Base-by-base conservation (phyloP, 768 basidiomycete species). In the Rossbeevera mucosa region DNA sequence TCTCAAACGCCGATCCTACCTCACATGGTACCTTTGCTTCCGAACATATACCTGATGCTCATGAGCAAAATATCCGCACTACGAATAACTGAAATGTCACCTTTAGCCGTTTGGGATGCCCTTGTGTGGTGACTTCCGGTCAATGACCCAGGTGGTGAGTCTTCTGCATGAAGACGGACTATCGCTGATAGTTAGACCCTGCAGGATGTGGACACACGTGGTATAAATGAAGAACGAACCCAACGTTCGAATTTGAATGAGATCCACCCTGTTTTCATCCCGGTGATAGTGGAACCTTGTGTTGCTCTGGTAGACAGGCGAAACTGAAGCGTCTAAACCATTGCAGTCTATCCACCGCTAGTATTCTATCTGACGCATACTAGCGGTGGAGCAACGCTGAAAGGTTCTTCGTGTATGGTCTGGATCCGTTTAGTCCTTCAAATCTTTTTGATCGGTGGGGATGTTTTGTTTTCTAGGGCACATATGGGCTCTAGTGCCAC, bases 131-230 rank as follows among this genome's bases (percentile, higher is more conserved):
- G n/a, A 36, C n/a, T 14, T 29, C 52, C 8, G 28, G 8, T 29
- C 18, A 2, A 5, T 20, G 20, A 12, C 2, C 7, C 2, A 7
- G 26, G 26, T 8, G 13, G 52, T 56, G 28, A 44, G 41, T 21
- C n/a, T n/a, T 18, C 8, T 24, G n/a, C 13, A 22, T 12, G 26
- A 12, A 13, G 14, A 9, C 14, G 20, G 31, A 16, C 28, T 7
- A 31, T 47, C 47, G 40, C n/a, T 45, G 22, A 28, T 13, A 46
- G 51, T 60, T 13, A 47, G 42, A 50, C 56, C 44, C 18, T 14
- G 20, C 9, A 26, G 7, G 22, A 25, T 25, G 11, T 5, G 29
- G 28, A 18, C n/a, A 16, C 43, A 46, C 13, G 22, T 47, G 40
- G 28, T 21, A 11, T 14, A 28, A 14, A 28, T 29, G 18, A 7